Base-by-base conservation (phyloP, 1,139 yeast genomes). In the Protomyces inundatus region DNA sequence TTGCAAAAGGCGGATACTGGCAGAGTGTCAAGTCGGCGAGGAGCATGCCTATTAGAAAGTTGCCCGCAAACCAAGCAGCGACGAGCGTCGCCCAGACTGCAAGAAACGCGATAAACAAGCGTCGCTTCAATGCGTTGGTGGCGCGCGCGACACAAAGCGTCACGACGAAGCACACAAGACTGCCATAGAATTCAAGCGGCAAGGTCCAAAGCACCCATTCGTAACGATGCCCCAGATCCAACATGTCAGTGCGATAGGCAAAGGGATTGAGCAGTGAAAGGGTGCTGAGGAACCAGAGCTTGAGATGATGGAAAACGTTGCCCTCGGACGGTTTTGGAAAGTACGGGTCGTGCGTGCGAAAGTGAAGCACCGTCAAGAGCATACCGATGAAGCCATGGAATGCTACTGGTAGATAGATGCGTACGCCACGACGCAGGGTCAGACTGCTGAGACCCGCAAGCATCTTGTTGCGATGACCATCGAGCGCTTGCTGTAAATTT, bases 121-220 rank as follows among this genome's bases (percentile, higher is more conserved):
- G 39, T 1, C 39, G 39, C 39, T 36, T 36, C 12, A 36, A 2
- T 7, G 39, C 39, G 12, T 36, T 36, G 9, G 39, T 36, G 9
- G 39, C 12, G 12, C 39, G 9, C 12, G 39, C 39, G 12, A 36
- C 9, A 36, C 9, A 9, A 7, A 36, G 39, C 3, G 39, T 36
- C 2, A 36, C 39, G 12, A 36, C 39, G 3, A 36, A 36, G 39
- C 39, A 36, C 9, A 36, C 39, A 12, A 36, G 9, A 36, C 39
- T 36, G 9, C 39, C 39, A 36, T 36, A 54, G 12, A 32, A 54
- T 48, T 54, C 58, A 6, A 54, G 58, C 30, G 58, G 50, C 58
- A 54, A 42, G 7, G 50, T 54, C 58, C 58, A 54, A 7, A 32
- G 14, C 2, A 54, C 58, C 58, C 58, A 54, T n/a, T 54, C 58